Percentiles rank a stretch among this genome's conserved stretches.
Conservation (phyloP, 2,329 filamentous ascomycete genomes). For the Botryotinia narcissicola region DNA sequence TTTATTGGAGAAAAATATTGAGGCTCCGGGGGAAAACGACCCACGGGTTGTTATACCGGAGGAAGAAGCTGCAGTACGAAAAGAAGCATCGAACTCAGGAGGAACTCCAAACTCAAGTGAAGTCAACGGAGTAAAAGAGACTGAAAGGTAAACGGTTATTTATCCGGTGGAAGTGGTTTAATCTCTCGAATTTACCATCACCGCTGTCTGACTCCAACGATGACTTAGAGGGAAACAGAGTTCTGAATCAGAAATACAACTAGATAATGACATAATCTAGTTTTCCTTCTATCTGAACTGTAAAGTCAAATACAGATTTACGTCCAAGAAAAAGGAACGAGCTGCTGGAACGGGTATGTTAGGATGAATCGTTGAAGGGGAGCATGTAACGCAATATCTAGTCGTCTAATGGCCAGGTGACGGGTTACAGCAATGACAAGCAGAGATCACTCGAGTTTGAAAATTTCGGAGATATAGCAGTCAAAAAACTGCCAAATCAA, state of each 20-base stretch:
- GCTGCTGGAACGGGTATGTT: neutral
- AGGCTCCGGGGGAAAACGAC: too few species aligned
- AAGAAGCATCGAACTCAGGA: too few species aligned
- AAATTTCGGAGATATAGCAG: accelerated
- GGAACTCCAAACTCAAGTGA: neutral
- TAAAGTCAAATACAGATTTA: neutral
- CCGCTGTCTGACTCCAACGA: neutral
- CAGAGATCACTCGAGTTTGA: neutral
- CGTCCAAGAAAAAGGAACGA: neutral
- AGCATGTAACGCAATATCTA: neutral
- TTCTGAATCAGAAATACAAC: neutral
- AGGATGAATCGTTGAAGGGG: neutral
- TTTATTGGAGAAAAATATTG: too few species aligned
- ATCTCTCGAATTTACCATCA: neutral
- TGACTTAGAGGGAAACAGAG: neutral
- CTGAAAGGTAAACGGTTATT: neutral
- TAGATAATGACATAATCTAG: neutral
- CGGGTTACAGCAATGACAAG: neutral
- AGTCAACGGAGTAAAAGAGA: neutral
- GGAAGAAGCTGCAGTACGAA: too few species aligned
- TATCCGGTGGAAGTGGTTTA: neutral
- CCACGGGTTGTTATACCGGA: too few species aligned
- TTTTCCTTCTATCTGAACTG: neutral
- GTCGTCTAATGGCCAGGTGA: neutral
- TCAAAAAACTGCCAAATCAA: neutral